A percentile compares a stretch with the other conserved stretches of the same genome.
Conservation (phyloP, 2,329 filamentous ascomycete species). For the Cladophialophora immunda region DNA sequence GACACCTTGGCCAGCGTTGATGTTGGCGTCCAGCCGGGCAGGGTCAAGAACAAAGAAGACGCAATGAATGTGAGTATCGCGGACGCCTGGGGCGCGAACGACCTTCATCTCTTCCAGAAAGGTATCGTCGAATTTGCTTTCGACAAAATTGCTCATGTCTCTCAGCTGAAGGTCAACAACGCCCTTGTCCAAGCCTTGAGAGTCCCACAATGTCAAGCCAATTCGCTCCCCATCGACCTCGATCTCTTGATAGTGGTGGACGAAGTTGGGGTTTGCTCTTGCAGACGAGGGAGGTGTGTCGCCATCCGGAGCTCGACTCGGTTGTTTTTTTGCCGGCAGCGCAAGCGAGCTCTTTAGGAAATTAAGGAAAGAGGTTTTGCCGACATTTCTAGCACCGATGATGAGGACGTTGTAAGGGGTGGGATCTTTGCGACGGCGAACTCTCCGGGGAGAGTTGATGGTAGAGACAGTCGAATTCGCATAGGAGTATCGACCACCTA, state of each 20-base stretch:
- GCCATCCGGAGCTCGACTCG: constrained; percentile 65
- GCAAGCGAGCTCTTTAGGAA: constrained; percentile 89
- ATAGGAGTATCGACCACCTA: constrained; percentile 85
- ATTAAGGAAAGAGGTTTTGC: constrained; percentile 96
- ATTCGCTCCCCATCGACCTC: constrained; percentile 93
- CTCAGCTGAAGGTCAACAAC: constrained; percentile 93
- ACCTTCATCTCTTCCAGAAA: constrained; percentile 98
- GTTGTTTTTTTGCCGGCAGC: constrained; percentile 80
- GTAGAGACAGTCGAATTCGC: constrained; percentile 90
- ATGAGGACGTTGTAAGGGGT: constrained; percentile 97
- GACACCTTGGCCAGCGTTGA: constrained; percentile 67
- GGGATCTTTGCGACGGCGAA: constrained; percentile 94
- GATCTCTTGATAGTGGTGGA: constrained; percentile 89
- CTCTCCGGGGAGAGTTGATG: constrained; percentile 89
- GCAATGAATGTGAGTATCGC: constrained; percentile 97
- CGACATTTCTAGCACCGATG: constrained; percentile 83
- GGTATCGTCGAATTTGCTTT: constrained; percentile 98
- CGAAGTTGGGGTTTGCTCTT: constrained; percentile 72
- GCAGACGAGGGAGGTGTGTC: constrained; percentile 60
- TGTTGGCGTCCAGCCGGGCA: constrained; percentile 81
- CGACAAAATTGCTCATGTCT: constrained; percentile 89
- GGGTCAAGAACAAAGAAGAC: constrained; percentile 94
- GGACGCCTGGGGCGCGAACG: constrained; percentile 86
- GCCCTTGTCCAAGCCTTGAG: constrained; percentile 91
- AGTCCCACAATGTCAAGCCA: constrained; percentile 95